phyloP scores from a whole-genome alignment of 768 basidiomycete species.

The Dacryopinax primogenitus region DNA sequence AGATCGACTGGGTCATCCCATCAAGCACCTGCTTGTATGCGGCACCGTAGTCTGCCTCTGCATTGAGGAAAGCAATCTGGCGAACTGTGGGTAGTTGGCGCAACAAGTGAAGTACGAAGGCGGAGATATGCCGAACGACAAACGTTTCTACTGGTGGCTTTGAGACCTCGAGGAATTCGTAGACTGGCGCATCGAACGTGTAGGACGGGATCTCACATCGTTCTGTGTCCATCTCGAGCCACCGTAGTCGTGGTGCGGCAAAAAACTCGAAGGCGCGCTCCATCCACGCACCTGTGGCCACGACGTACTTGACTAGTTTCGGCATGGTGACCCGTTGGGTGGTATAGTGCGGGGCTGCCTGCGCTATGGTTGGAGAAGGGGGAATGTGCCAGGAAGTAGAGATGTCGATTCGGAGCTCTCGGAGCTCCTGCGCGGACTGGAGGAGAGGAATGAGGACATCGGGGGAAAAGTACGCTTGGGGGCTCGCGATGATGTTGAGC shows the following conservation, averaged over 20 bases:
- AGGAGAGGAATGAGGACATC: not conserved
- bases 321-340: not conserved
- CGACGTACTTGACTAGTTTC: not conserved
- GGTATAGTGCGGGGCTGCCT: not conserved
- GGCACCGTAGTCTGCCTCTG: not conserved
- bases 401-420: constrained; percentile 6
- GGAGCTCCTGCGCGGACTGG: not conserved
- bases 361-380: not conserved
- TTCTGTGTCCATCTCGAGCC: constrained; percentile 8
- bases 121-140: not conserved
- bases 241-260: not conserved
- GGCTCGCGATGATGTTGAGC: not conserved
- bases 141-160: not conserved
- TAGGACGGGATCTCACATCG: constrained; percentile 1
- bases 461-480: not conserved
- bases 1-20: not conserved
- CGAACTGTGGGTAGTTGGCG: not conserved
- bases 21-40: not conserved
- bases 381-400: constrained; percentile 4
- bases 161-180: constrained; percentile 2
- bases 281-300: not conserved
- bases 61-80: not conserved
- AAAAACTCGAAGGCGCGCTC: constrained; percentile 6
- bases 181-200: not conserved
- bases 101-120: not conserved